Conservation (phyloP, 164 flowering plant species). For the Platanus orientalis region DNA sequence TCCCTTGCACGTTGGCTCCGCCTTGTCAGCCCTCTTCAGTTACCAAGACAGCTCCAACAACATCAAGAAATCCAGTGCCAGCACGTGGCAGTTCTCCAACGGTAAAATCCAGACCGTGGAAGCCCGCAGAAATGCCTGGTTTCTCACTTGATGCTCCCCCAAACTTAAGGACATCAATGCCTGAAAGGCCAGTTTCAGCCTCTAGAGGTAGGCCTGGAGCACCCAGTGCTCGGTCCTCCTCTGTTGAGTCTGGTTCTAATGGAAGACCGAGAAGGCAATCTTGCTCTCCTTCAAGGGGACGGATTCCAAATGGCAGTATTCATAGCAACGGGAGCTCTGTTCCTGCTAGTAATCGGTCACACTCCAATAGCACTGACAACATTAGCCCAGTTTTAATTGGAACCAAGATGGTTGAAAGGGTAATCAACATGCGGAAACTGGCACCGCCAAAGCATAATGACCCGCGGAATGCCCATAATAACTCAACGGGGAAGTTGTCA, state of each 20-base stretch:
- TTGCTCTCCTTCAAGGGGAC: conserved; percentile 73
- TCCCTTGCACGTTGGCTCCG: conserved; percentile 33
- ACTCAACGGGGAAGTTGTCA: conserved; percentile 54
- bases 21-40: conserved; percentile 41
- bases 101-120: conserved; percentile 73
- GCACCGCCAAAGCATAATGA: conserved; percentile 82
- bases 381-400: conserved; percentile 77
- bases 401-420: conserved; percentile 92
- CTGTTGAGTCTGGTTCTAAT: conserved; percentile 43
- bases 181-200: conserved; percentile 79
- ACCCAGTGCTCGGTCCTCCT: conserved; percentile 49
- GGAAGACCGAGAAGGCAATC: conserved; percentile 68
- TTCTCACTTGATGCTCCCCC: conserved; percentile 78
- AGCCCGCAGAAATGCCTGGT: conserved; percentile 80
- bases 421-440: conserved; percentile 78
- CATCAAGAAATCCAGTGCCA: conserved; percentile 39
- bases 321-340: conserved; percentile 45
- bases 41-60: conserved; percentile 28
- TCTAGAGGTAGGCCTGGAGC: conserved; percentile 78
- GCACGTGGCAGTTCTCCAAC: conserved; percentile 67
- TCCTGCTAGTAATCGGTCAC: conserved; percentile 37
- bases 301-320: conserved; percentile 44
- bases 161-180: conserved; percentile 71
- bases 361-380: conserved; percentile 48
- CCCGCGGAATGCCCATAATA: conserved; percentile 37